Evolutionary conservation across 2,329 filamentous ascomycete species (phyloP), one percentile per base, ranked within the genome.

Genomic region (Paramyrothecium sp.): DNA sequence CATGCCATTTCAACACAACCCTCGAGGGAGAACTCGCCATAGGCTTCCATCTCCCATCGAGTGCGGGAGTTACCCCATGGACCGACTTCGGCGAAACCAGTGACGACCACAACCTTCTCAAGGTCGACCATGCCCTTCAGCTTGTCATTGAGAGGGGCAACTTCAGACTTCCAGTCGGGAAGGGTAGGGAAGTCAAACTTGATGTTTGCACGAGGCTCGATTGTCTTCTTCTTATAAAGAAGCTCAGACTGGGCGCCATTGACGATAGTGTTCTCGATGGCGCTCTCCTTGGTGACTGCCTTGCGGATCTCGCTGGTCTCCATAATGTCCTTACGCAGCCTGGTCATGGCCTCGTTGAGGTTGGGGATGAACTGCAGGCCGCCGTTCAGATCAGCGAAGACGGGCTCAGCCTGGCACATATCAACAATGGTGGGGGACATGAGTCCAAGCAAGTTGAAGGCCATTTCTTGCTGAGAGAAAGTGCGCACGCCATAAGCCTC

Each of bases 381-480:
- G 71, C 96, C 95, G 78, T 99, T 99, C 54, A 99, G 82, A 76
- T 99, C 95, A 61, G 95, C 95, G 76, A 95, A 98, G 58, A 99
- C 92, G 12, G 95, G 96, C 78, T 98, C 92, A 49, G 86, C 82
- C 79, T 99, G 95, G 82, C 95, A 99, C 48, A 99, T 85, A 71
- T 99, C 92, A 65, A 97, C 93, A 67, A 99, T 91, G 26, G 89
- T 85, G 41, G 95, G 93, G 1, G 93, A 90, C 95, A 99, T 97
- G 54, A 99, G 85, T 65, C 95, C 94, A 49, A 99, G 86, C 64
- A 99, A 78, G 78, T 99, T 99, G 83, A 99, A 99, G 17, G 95
- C 95, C 95, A 99, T 99, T 77, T 99, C 95, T 73, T 97, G 92
- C 78, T 98, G 95, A 11, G 94, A 98, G 82, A 99, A 99, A 3